Evolutionary conservation across 257 asterid species (phyloP), one percentile per base, ranked within the genome.

Genomic region (Ophiorrhiza pumila): DNA sequence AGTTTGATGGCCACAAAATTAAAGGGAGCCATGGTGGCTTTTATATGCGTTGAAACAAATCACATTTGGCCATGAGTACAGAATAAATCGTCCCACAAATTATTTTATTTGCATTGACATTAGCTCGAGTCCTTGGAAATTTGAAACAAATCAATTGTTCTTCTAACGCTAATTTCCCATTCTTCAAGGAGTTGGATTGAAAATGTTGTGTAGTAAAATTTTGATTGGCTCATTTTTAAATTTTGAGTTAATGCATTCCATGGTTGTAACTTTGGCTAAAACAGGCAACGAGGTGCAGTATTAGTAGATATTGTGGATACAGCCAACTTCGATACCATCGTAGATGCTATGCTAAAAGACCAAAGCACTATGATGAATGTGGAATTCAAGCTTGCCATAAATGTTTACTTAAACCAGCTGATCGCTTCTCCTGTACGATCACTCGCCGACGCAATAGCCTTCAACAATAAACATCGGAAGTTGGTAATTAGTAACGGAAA

Each of bases 381-480:
- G 27, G 87, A 86, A 43, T 78, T 86, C 79, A 82, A 86, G 65
- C 66, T 63, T 8, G 81, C 81, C 4, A n/a, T 86, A 31, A 84
- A 82, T 69, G 41, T 65, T 46, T 86, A 86, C 79, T 56, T 86
- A 5, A 69, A 79, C 45, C 73, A 71, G n/a, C 80, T 86, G 31
- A 43, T 74, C 39, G 59, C 67, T 72, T 86, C 87, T 46, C 81
- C 84, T 0, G 87, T 84, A 63, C 71, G 88, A 45, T 80, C 90
- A 11, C 71, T 86, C 67, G 75, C 80, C 25, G 84, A 80, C 9
- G 29, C 76, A 12, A 84, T 86, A 27, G 80, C 79, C 63, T 82
- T 86, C 80, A 84, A 84, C 71, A 23, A 82, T 25, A 65, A 78
- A 29, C 71, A 62, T 69, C 53, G 85, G 17, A 53, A 80, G 56